phyloP scores from a whole-genome alignment of 2,329 filamentous ascomycete genomes.

The Stemphylium beticola region DNA sequence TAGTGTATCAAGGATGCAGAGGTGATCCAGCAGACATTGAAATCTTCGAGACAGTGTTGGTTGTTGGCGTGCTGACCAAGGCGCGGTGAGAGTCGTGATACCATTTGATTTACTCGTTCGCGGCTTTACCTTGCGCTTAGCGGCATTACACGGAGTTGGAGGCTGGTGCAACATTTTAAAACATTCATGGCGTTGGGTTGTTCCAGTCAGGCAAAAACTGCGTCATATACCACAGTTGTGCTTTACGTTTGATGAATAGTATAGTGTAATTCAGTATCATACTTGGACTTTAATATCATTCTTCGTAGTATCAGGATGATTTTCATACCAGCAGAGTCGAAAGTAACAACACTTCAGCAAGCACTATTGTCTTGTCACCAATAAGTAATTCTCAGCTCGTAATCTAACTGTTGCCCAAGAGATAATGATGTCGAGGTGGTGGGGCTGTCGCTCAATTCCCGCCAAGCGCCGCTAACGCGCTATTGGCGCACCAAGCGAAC shows the following conservation, averaged over 20 bases:
- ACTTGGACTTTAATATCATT: not conserved
- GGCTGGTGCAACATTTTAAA: slow-evolving; percentile 4
- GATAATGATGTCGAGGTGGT: no score
- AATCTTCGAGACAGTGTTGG: not conserved
- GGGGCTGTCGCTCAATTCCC: not conserved
- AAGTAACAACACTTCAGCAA: no score
- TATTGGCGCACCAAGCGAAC: slow-evolving; percentile 26
- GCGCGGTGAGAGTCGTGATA: slow-evolving; percentile 14
- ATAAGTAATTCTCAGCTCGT: no score
- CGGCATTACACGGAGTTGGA: slow-evolving; percentile 46
- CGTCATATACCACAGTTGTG: slow-evolving; percentile 35
- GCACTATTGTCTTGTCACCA: no score
- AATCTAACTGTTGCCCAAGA: no score
- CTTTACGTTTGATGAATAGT: slow-evolving; percentile 10
- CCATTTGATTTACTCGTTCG: slow-evolving; percentile 12
- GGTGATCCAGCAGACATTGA: slow-evolving; percentile 3
- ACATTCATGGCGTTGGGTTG: slow-evolving; percentile 16
- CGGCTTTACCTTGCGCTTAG: slow-evolving; percentile 27
- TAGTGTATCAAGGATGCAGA: slow-evolving; percentile 34
- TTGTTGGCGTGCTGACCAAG: slow-evolving; percentile 10
- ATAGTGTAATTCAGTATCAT: slow-evolving; percentile 4
- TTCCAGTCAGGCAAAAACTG: slow-evolving; percentile 17
- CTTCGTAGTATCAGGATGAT: not conserved
- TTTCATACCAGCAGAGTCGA: no score
- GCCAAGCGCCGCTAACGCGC: slow-evolving; percentile 25